Base-by-base conservation (phyloP, 2,329 filamentous ascomycete species). In the Cladosporium phlei region DNA sequence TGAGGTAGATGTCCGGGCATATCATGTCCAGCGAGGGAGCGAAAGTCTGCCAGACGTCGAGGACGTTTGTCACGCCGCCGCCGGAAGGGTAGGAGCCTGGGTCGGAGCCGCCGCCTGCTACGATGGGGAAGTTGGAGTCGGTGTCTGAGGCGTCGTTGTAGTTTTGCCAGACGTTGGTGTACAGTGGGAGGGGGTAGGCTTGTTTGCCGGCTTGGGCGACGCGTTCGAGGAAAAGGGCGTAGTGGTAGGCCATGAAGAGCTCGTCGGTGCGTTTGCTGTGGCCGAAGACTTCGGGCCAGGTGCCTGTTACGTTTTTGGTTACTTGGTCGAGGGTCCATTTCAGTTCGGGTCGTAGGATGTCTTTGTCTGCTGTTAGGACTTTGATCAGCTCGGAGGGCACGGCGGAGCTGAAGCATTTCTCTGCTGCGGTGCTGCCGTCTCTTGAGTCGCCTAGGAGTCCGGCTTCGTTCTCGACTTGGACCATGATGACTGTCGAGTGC, bases 391-490 rank as follows among this genome's bases (percentile, higher is more conserved):
- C 62, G 6, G 56, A 37, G 0, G 70, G 69, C 8, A 72, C 64
- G 4, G 64, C 49, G 20, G 63, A 51, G 3, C 47, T 47, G 53
- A 76, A 78, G 0, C 55, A 64, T 38, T 65, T 56, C 14, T 75
- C 62, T 2, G 72, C 74, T 5, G 57, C 55, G 1, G 55, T 54
- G 3, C 66, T 71, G 2, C 69, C 62, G 52, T 78, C 76, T 17
- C 74, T 65, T 6, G 70, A 77, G 52, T 78, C 75, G 0, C 75
- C 74, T 0, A 78, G 61, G 0, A 78, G 49, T 0, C 76, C 76
- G 0, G 67, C 68, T 59, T 79, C 76, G 32, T 79, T 79, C 57
- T 79, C 72, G n/a, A 79, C 75, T 51, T 79, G 76, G 0, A 78
- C 68, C 76, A 78, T 78, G 2, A 79, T 52, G 0, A 79, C 74